Conservation (phyloP, 768 basidiomycete species). For the Melanogaster broomeanus region DNA sequence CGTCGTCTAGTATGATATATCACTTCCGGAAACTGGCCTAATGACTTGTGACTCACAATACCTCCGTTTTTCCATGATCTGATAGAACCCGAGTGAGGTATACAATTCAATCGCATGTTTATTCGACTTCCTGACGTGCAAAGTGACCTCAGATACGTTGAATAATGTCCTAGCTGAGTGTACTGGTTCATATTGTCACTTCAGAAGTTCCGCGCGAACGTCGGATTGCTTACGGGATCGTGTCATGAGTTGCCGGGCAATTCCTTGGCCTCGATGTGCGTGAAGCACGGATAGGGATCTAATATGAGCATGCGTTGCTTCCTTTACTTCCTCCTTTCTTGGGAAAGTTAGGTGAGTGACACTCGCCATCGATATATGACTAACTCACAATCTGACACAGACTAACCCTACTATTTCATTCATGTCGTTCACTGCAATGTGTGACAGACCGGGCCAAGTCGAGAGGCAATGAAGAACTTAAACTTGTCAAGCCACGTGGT, state of each 20-base stretch:
- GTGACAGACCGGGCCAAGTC: slow-evolving; percentile 1
- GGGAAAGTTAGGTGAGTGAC: background rate
- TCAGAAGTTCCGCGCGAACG: background rate
- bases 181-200: slow-evolving; percentile 1
- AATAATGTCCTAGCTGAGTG: slow-evolving; percentile 1
- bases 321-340: slow-evolving; percentile 8
- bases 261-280: slow-evolving; percentile 5
- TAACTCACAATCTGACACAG: slow-evolving; percentile 12
- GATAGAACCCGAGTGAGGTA: slow-evolving; percentile 3
- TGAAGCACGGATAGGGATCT: slow-evolving; percentile 5
- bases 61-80: background rate
- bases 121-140: slow-evolving; percentile 9
- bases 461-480: slow-evolving; percentile 1
- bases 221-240: slow-evolving; percentile 1
- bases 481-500: background rate
- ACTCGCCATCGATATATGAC: background rate
- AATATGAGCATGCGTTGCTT: slow-evolving; percentile 7
- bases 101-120: slow-evolving; percentile 10
- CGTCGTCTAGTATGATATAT: background rate
- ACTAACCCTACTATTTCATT: slow-evolving; percentile 5
- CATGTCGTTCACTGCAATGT: slow-evolving; percentile 1
- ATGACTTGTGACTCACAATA: background rate
- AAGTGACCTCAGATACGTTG: slow-evolving; percentile 4
- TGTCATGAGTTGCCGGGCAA: slow-evolving; percentile 4
- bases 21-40: background rate